Base-by-base conservation (phyloP, 257 asterid species). In the Solanum neorickii region DNA sequence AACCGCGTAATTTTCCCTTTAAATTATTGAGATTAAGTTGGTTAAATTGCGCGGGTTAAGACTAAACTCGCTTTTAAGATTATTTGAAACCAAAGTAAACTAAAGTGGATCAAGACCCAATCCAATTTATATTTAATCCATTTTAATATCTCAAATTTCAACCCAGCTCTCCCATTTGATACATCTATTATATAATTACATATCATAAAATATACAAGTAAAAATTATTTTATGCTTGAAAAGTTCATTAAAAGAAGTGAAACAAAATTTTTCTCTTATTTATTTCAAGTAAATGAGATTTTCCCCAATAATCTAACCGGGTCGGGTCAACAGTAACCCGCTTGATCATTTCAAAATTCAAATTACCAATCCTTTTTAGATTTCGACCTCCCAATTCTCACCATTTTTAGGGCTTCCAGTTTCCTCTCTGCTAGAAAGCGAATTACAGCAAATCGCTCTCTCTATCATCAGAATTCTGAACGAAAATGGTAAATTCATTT, bases 141-240 rank as follows among this genome's bases (percentile, higher is more conserved):
- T 52, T 52, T 52, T 52, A 52, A 52, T 52, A 52, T 52, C 62
- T 52, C 23, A 3, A 16, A 2, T 52, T 52, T 52, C 9, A 52
- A 52, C 4, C 0, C 10, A 16, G 16, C 0, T 0, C 2, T 0
- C 23, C 0, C 2, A 16, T 52, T 52, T 0, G 4, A 52, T 52
- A 16, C 23, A 3, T 49, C 23, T 0, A 49, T 47, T 47, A 52
- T 52, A 52, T 52, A 52, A 16, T 52, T 52, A 52, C 9, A 2
- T 49, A 49, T 49, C 60, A 15, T 52, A 52, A 52, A 52, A 35
- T 35, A 35, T 35, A 35, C 7, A 6, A 6, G 39, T 35, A 5
- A 7, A 35, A 35, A 35, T 35, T 35, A 35, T 35, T 56, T 18
- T 56, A 56, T 20, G 65, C 65, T 18, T 12, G 49, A 44, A 44